Base-by-base conservation (phyloP, 305 asterid genomes). In the Solanum hybrid region DNA sequence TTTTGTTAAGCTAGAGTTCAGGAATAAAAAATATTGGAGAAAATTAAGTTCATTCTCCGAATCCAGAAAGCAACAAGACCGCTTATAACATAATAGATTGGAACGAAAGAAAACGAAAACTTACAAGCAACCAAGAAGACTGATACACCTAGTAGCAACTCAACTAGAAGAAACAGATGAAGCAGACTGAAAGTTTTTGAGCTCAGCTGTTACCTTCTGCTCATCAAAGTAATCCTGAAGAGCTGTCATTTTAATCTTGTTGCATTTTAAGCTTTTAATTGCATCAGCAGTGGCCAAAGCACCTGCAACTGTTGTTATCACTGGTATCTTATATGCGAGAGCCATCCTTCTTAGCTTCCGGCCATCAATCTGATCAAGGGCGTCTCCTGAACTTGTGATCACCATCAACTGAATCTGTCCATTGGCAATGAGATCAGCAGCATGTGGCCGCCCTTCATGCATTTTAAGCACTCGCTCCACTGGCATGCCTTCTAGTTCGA, bases 221-320 rank as follows among this genome's bases (percentile, higher is more conserved):
- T 73, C 86, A 82, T 71, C 80, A 82, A 97, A 95, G 93, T 96
- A 96, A 86, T 96, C 99, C 96, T 97, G 99, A 73, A 96, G 97
- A 75, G 98, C 98, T 12, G 93, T 26, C 98, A 96, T 95, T 90
- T 95, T 95, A 84, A 97, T 94, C 94, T 95, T 95, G 88, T 90
- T 97, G 89, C 92, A 78, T 88, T 92, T 94, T 93, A 97, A 89
- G 95, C 99, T 96, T 94, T 92, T 96, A 35, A 97, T 96, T 4
- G 99, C 98, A 88, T 93, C 96, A 1, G 98, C 98, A 5, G 99
- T 95, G n/a, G 99, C 99, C 94, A 96, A 82, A 26, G 98, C 99
- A 22, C 98, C 99, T 1, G 98, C 98, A 38, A 95, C 96, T 13
- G 99, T 97, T 3, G 99, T 96, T 45, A 97, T 94, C 27, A 96